Evolutionary conservation across 805 yeast genomes (phyloP).

Genomic region (Candida piceae): DNA sequence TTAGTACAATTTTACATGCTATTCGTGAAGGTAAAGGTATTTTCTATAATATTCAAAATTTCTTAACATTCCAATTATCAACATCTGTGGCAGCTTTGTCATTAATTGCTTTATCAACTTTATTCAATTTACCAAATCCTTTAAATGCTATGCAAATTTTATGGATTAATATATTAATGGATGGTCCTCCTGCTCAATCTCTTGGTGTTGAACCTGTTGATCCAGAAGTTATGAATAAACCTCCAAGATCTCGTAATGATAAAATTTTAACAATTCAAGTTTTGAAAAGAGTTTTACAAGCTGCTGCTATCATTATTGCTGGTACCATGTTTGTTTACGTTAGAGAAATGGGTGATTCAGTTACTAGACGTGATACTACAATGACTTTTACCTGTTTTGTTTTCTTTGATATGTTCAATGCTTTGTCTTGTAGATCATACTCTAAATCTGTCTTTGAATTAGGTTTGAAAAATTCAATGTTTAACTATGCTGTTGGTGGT

Average conservation of each 20-base stretch:
- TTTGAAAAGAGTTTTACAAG: constrained; percentile 65
- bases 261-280: constrained; percentile 71
- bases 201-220: constrained; percentile 97
- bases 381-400: constrained; percentile 99
- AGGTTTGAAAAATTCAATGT: constrained; percentile 83
- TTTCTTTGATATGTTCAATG: constrained; percentile 94
- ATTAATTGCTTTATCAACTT: constrained; percentile 79
- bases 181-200: constrained; percentile 98
- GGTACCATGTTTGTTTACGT: constrained; percentile 89
- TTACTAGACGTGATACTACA: constrained; percentile 94
- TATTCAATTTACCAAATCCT: constrained; percentile 87
- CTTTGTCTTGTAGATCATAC: constrained; percentile 86
- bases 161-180: constrained; percentile 97
- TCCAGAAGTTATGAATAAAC: constrained; percentile 89
- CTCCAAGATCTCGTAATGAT: constrained; percentile 90
- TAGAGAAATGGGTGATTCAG: constrained; percentile 79
- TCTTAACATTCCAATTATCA: constrained; percentile 90
- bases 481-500: constrained; percentile 86
- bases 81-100: constrained; percentile 94
- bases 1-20: constrained; percentile 87
- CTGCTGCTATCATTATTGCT: constrained; percentile 68
- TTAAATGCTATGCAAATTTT: constrained; percentile 96
- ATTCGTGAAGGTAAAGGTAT: constrained; percentile 98
- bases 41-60: constrained; percentile 91
- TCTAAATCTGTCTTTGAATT: constrained; percentile 77